Conservation (phyloP, 805 yeast species). For the Candida tammaniensis region DNA sequence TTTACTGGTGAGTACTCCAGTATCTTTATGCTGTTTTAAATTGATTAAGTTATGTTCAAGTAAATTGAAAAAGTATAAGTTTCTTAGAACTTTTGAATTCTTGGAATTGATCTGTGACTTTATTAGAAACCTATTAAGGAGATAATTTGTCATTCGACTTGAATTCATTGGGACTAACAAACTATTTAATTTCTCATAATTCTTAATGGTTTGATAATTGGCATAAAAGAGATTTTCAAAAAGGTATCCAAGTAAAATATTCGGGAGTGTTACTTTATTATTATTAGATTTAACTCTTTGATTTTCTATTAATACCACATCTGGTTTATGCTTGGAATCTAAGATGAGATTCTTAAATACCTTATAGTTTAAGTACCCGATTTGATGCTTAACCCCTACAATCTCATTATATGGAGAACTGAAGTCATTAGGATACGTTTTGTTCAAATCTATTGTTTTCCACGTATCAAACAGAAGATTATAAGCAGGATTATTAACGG, state of each 20-base stretch:
- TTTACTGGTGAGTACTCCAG: neutral
- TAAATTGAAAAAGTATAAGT: slow-evolving; percentile 4
- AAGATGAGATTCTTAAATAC: slow-evolving; percentile 21
- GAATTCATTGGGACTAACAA: slow-evolving; percentile 36
- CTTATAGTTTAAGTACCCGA: slow-evolving; percentile 13
- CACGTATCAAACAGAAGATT: slow-evolving; percentile 8
- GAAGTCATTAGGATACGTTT: slow-evolving; percentile 6
- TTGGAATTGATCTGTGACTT: slow-evolving; percentile 13
- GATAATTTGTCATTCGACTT: slow-evolving; percentile 34
- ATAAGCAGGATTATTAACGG: slow-evolving; percentile 7
- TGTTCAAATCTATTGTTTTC: slow-evolving; percentile 16
- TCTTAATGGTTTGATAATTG: slow-evolving; percentile 19
- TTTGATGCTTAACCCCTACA: slow-evolving; percentile 3
- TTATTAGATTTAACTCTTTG: slow-evolving; percentile 38
- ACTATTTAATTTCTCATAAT: slow-evolving; percentile 10
- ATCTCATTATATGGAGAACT: slow-evolving; percentile 5
- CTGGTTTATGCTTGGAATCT: neutral
- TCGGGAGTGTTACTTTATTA: slow-evolving; percentile 35
- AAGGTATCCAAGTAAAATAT: slow-evolving; percentile 34
- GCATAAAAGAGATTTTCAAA: slow-evolving; percentile 37
- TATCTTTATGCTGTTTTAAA: neutral
- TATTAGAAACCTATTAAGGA: slow-evolving; percentile 33
- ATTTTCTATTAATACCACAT: slow-evolving; percentile 33
- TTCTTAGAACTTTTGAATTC: slow-evolving; percentile 11
- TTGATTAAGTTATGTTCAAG: slow-evolving; percentile 1